A percentile compares a stretch with the other conserved stretches of the same genome.
phyloP scores from a whole-genome alignment of 1,284 basidiomycete species.

The Phellinidium pouzarii region DNA sequence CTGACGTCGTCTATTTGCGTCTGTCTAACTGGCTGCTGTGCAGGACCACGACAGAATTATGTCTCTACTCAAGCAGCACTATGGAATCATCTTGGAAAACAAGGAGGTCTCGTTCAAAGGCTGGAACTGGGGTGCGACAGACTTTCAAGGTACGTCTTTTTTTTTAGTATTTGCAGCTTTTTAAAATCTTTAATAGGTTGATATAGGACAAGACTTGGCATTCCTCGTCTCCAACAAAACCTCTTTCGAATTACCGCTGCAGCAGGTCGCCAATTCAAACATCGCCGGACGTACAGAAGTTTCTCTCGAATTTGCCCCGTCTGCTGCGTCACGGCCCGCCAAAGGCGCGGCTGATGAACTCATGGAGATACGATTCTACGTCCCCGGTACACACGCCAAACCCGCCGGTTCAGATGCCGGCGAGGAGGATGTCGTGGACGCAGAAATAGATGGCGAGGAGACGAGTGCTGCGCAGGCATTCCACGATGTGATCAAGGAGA shows the following conservation, averaged over 20 bases:
- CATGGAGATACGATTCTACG: conserved; percentile 94
- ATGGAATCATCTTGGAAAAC: conserved; percentile 78
- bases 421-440: conserved; percentile 47
- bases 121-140: conserved; percentile 98
- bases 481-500: conserved; percentile 95
- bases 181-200: conserved; percentile 7
- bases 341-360: conserved; percentile 73
- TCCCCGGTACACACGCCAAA: conserved; percentile 78
- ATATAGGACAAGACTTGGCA: conserved; percentile 77
- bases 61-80: conserved; percentile 77
- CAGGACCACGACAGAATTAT: conserved; percentile 82
- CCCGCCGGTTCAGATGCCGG: conserved; percentile 66
- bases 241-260: conserved; percentile 87
- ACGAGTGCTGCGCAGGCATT: conserved; percentile 92
- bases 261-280: conserved; percentile 91
- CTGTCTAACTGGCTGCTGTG: background rate
- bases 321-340: conserved; percentile 43
- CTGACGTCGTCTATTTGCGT: conserved; percentile 8
- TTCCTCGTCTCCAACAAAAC: conserved; percentile 90
- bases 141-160: conserved; percentile 74
- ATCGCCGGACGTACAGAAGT: conserved; percentile 97
- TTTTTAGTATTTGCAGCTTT: background rate
- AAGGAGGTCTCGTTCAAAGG: conserved; percentile 89
- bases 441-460: conserved; percentile 64
- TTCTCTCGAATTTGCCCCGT: conserved; percentile 84